phyloP scores from a whole-genome alignment of 192 early-diverging fungal genomes.

The Backusella sp. region DNA sequence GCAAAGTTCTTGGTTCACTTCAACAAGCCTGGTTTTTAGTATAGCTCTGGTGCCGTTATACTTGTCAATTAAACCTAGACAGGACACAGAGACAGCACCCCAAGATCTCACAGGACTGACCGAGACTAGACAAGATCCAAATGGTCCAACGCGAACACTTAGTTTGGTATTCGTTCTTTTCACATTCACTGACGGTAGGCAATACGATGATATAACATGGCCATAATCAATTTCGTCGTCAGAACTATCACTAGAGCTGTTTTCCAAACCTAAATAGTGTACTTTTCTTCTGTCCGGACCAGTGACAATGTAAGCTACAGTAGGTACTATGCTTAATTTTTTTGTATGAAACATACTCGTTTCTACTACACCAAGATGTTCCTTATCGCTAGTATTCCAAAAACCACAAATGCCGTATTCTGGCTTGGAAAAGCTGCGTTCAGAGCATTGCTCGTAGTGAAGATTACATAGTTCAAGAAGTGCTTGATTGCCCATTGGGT shows the following conservation, averaged over 20 bases:
- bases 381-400: background rate
- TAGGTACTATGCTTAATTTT: background rate
- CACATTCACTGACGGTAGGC: background rate
- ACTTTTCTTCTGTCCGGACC: background rate
- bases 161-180: background rate
- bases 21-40: background rate
- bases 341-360: background rate
- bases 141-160: background rate
- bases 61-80: slow-evolving; percentile 34
- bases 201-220: background rate
- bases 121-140: background rate
- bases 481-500: slow-evolving; percentile 10
- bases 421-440: background rate
- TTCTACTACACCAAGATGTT: background rate
- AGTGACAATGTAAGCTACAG: background rate
- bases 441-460: slow-evolving; percentile 8
- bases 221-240: background rate
- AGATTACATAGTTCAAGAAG: slow-evolving; percentile 22
- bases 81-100: slow-evolving; percentile 3
- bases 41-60: slow-evolving; percentile 31
- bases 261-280: background rate
- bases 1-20: background rate
- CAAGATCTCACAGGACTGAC: background rate
- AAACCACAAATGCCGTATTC: slow-evolving; percentile 5
- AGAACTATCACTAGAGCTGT: background rate